Base-by-base conservation (phyloP, 106 monocot genomes). In the Dioscorea dumetorum region DNA sequence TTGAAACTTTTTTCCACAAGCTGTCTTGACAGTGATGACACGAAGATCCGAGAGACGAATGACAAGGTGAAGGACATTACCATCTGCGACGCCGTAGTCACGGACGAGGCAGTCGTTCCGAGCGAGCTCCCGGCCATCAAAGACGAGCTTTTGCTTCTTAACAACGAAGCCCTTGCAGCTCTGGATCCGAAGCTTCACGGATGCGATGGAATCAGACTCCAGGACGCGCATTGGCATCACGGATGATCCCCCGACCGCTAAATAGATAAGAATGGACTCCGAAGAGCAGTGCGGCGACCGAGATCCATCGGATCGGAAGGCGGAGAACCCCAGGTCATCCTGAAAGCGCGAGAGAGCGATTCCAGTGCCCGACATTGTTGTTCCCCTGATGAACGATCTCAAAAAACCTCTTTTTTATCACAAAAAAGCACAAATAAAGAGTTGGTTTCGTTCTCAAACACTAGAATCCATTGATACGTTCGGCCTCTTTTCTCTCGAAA, bases 111-210 rank as follows among this genome's bases (percentile, higher is more conserved):
- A 76, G 35, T 86, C 53, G 49, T 76, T 82, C 13, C 86, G 64
- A 2, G 86, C 63, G 12, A 86, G 72, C 62, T 86, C 86, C 15
- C 86, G 72, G 5, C 86, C 86, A 24, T 73, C 76, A 41, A 82
- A 79, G 15, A 86, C 79, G 32, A 83, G 76, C 69, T 62, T 67
- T 72, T 83, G 83, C 60, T 80, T 77, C 74, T 75, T 83, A 17
- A 78, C 77, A n/a, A 75, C 77, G 48, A 74, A 87, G 33, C 87
- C 87, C 50, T 70, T 72, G 62, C 41, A 80, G 61, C 48, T 54
- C 60, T 87, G 87, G 33, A 87, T 83, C 59, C 71, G 76, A 20
- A 87, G 87, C 72, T 83, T 87, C 71, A 87, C 72, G 4, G 80
- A 80, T n/a, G 82, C 87, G 17, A 83, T 87, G 15, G 87, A 78